Conservation (phyloP, 371 early-diverging fungal species). For the Lichtheimia corymbifera region DNA sequence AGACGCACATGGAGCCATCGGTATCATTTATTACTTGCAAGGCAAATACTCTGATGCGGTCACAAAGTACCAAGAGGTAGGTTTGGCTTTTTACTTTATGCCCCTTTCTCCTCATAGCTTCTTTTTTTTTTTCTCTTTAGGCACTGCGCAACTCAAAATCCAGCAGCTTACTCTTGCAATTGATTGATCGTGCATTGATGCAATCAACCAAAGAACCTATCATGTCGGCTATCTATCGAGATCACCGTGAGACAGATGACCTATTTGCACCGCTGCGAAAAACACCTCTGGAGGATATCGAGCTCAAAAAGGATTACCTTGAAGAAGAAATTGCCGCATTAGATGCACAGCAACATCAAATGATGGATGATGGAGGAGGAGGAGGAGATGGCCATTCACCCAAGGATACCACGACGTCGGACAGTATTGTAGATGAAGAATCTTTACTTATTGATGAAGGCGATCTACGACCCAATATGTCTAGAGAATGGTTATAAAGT, state of each 20-base stretch:
- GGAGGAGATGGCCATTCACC: neutral
- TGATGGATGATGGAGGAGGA: neutral
- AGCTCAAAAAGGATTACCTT: constrained; percentile 9
- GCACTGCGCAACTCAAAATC: constrained; percentile 5
- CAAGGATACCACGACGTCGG: neutral
- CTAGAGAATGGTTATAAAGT: constrained; percentile 12
- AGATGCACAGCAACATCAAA: neutral
- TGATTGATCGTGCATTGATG: constrained; percentile 6
- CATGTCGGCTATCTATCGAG: neutral
- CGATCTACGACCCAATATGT: constrained; percentile 6
- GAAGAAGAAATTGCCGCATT: constrained; percentile 9
- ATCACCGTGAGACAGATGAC: neutral
- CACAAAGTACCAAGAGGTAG: constrained; percentile 50
- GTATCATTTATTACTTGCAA: constrained; percentile 51
- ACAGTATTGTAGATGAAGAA: neutral
- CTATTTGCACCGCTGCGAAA: neutral
- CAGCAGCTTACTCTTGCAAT: neutral
- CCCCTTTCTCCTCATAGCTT: neutral
- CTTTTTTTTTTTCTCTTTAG: too few relatives aligned
- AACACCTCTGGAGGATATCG: neutral
- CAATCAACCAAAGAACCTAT: neutral
- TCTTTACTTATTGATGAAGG: constrained; percentile 8
- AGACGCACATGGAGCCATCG: constrained; percentile 40
- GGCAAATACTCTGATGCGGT: constrained; percentile 49
- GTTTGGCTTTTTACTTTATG: neutral